Base-by-base conservation (phyloP, 371 early-diverging fungal genomes). In the Globomyces sp. region DNA sequence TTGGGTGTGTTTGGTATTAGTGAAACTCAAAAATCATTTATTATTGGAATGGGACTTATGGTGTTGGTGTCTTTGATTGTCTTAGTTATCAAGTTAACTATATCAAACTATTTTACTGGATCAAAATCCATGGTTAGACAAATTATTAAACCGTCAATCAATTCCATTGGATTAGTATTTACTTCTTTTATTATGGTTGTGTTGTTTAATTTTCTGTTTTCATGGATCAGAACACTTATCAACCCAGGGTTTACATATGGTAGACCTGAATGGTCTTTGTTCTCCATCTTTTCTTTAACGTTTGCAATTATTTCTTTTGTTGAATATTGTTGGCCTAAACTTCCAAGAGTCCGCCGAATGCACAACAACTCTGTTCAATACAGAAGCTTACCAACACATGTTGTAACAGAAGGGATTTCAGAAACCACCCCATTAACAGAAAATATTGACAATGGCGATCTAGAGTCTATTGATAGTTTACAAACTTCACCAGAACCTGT, bases 191-290 rank as follows among this genome's bases (percentile, higher is more conserved):
- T 63, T 8, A 2, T 37, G 11, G 9, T 61, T 10, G 34, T 71
- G 1, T 11, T 63, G 0, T 43, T 67, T 1, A 67, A 64, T 24
- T 37, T 46, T 10, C 6, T 65, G 2, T 55, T 74, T 5, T 74
- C 74, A 0, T 9, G 8, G 0, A 5, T 74, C 48, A 74, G 74
- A 55, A 13, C 64, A 8, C 57, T 6, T 49, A 2, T 72, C 13
- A 80, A 77, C 59, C 68, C 57, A 3, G 75, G 63, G 1, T 66
- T 71, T 11, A 69, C 72, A 9, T 80, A 77, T 59, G 80, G 74
- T 2, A 62, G 59, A 10, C 77, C 77, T 5, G 10, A 39, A 13
- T 42, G 68, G 8, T 73, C 72, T 39, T 43, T 74, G 3, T 52
- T 63, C 4, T 77, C 73, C 69, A 74, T 74, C 44, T 34, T 47